phyloP scores from a whole-genome alignment of 164 flowering plant genomes.

The Umbilicus rupestris region DNA sequence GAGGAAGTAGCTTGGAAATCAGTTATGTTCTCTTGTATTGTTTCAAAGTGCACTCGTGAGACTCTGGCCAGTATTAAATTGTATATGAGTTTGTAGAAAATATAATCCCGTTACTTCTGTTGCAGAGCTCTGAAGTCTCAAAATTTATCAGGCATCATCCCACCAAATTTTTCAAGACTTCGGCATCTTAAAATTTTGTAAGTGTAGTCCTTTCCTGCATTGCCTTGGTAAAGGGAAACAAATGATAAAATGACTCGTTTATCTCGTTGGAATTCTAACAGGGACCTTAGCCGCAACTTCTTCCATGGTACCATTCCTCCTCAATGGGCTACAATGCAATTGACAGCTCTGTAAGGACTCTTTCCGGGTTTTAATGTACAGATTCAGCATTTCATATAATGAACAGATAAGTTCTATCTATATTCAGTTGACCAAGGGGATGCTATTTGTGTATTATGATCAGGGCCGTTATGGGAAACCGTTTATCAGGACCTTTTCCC shows the following conservation, averaged over 20 bases:
- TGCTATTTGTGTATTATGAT: constrained; percentile 5
- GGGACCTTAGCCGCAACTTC: constrained; percentile 65
- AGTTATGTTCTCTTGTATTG: neutral
- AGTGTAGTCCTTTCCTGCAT: constrained; percentile 14
- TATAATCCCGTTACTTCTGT: neutral
- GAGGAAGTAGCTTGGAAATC: no score
- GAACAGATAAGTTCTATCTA: neutral
- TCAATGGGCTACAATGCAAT: constrained; percentile 51
- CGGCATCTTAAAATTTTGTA: constrained; percentile 41
- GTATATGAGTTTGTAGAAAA: constrained; percentile 4
- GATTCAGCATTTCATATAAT: neutral
- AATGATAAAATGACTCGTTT: neutral
- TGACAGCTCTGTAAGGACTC: constrained; percentile 44
- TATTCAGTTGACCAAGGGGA: neutral
- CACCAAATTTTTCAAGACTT: constrained; percentile 53
- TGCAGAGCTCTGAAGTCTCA: constrained; percentile 52
- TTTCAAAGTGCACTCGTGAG: neutral
- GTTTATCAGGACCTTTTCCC: constrained; percentile 70
- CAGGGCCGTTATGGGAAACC: constrained; percentile 78
- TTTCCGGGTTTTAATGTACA: neutral
- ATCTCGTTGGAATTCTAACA: constrained; percentile 13
- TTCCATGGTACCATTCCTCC: constrained; percentile 55
- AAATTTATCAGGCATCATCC: constrained; percentile 53
- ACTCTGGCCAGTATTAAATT: neutral
- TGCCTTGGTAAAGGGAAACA: neutral